phyloP scores from a whole-genome alignment of 23 red algal species.

The Gracilaria domingensis region DNA sequence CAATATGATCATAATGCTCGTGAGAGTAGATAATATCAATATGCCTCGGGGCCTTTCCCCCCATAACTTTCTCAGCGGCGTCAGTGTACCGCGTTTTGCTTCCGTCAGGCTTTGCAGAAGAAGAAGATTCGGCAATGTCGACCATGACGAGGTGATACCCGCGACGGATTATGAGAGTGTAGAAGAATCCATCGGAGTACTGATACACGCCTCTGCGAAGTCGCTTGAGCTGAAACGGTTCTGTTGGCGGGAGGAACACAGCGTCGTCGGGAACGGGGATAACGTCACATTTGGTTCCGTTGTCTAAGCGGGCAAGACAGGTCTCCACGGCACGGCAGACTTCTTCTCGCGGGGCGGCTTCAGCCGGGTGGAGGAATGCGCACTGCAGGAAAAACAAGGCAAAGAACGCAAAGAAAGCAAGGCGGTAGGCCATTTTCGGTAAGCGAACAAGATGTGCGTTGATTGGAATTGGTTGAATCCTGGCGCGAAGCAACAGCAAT shows the following conservation, averaged over 20 bases:
- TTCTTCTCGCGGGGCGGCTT: too few relatives aligned
- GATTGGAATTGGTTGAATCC: too few relatives aligned
- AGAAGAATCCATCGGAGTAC: slow-evolving; percentile 27
- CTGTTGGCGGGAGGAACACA: slow-evolving; percentile 11
- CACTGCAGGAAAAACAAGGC: too few relatives aligned
- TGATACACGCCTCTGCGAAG: slow-evolving; percentile 38
- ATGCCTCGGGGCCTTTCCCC: background rate
- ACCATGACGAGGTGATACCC: slow-evolving; percentile 13
- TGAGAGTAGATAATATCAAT: slow-evolving; percentile 64
- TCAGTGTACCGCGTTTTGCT: slow-evolving; percentile 6
- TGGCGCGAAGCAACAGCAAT: too few relatives aligned
- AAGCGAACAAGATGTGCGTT: too few relatives aligned
- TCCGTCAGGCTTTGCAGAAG: slow-evolving; percentile 37
- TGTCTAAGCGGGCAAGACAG: slow-evolving; percentile 20
- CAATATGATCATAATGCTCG: slow-evolving; percentile 67
- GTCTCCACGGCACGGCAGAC: slow-evolving; percentile 9
- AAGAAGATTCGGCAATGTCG: slow-evolving; percentile 40
- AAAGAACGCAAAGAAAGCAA: too few relatives aligned
- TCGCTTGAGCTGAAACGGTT: slow-evolving; percentile 1
- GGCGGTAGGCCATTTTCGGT: too few relatives aligned
- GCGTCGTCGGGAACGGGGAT: slow-evolving; percentile 30
- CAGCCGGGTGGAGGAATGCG: too few relatives aligned
- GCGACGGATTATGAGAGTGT: slow-evolving; percentile 25
- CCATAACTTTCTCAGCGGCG: slow-evolving; percentile 7
- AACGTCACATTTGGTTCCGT: slow-evolving; percentile 9